A percentile compares a stretch with the other conserved stretches of the same genome.
phyloP scores from a whole-genome alignment of 2,329 filamentous ascomycete species.

The Fusarium duplospermum region DNA sequence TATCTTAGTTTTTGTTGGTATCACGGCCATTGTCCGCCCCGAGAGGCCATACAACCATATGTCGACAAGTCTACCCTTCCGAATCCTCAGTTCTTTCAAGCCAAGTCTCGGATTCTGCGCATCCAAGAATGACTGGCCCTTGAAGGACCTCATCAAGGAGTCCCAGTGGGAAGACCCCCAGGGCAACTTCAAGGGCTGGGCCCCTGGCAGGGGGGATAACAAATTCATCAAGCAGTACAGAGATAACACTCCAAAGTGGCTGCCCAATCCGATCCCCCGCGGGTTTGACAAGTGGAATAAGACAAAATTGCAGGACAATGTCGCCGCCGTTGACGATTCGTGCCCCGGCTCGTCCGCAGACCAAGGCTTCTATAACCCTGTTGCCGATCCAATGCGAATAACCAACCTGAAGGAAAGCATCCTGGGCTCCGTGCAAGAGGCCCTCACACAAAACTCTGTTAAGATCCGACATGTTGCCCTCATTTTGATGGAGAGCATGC shows the following conservation, averaged over 20 bases:
- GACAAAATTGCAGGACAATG: slow-evolving; percentile 35
- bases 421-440: slow-evolving; percentile 41
- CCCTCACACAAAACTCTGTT: slow-evolving; percentile 41
- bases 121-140: slow-evolving; percentile 42
- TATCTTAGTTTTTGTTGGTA: slow-evolving; percentile 33
- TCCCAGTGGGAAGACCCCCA: slow-evolving; percentile 40
- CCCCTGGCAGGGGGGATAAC: slow-evolving; percentile 42
- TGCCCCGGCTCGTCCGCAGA: slow-evolving; percentile 28
- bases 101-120: slow-evolving; percentile 37
- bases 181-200: slow-evolving; percentile 50
- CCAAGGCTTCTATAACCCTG: slow-evolving; percentile 49
- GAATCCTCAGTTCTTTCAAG: slow-evolving; percentile 41
- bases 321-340: slow-evolving; percentile 34
- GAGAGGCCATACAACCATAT: slow-evolving; percentile 46
- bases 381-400: slow-evolving; percentile 54
- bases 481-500: slow-evolving; percentile 57
- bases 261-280: slow-evolving; percentile 39
- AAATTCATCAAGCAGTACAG: slow-evolving; percentile 39
- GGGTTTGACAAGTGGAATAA: slow-evolving; percentile 46
- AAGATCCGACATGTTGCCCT: slow-evolving; percentile 58
- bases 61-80: slow-evolving; percentile 45
- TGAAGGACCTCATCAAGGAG: slow-evolving; percentile 42
- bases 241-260: slow-evolving; percentile 42
- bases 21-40: slow-evolving; percentile 40
- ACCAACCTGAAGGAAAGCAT: slow-evolving; percentile 52